phyloP scores from a whole-genome alignment of 345 rosid species.

The Firmiana major region DNA sequence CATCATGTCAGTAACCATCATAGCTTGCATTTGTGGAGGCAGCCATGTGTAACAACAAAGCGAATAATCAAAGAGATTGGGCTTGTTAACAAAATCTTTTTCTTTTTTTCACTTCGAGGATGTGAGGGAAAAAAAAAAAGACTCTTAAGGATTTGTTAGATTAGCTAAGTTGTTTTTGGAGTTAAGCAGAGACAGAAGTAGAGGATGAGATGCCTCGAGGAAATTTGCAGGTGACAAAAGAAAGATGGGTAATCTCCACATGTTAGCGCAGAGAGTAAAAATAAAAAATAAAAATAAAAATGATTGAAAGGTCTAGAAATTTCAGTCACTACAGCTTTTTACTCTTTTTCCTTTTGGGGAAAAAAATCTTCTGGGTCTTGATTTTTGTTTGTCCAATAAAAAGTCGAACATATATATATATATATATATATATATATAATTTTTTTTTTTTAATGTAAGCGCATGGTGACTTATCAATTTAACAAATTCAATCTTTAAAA shows the following conservation, averaged over 20 bases:
- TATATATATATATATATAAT: too few relatives aligned
- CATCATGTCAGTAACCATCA: constrained; percentile 8
- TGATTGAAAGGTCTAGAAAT: too few relatives aligned
- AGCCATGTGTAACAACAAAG: constrained; percentile 57
- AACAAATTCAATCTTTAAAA: too few relatives aligned
- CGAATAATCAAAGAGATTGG: constrained; percentile 16
- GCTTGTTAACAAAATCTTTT: background rate
- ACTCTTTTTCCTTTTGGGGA: background rate
- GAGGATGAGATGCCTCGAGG: background rate
- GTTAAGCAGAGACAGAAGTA: background rate
- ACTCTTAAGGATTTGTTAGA: background rate
- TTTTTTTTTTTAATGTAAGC: too few relatives aligned
- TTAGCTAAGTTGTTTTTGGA: background rate
- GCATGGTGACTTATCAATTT: too few relatives aligned
- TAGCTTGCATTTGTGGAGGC: constrained; percentile 49
- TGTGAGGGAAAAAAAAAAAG: background rate
- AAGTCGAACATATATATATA: too few relatives aligned
- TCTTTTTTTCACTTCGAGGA: background rate
- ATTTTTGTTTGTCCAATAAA: background rate
- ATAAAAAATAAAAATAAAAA: too few relatives aligned
- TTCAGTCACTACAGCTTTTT: background rate
- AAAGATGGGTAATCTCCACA: background rate
- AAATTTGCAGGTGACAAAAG: background rate
- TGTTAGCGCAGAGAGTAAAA: background rate
- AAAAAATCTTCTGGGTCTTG: background rate